These are phyloP conservation scores for Aspergillus calidoustus DNA, from an alignment of 2,329 filamentous ascomycete genomes.

Conservation along the genomic window DNA sequence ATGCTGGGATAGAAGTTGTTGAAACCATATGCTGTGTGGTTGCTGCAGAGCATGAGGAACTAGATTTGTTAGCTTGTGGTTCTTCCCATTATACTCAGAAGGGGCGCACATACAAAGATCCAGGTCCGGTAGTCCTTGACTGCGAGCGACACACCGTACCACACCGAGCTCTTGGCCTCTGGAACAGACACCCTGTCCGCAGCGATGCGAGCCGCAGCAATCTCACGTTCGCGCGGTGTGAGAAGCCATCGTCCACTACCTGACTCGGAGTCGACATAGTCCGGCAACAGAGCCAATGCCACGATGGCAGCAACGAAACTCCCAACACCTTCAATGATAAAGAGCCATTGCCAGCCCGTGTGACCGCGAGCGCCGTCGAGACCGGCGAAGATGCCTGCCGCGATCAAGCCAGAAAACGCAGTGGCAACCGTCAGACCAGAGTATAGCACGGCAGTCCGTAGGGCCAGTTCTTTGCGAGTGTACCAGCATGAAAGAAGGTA, in stretches of 20 bases:
- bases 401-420: not conserved
- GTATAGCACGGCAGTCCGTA: not conserved
- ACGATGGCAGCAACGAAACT: not conserved
- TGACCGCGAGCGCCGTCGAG: not conserved
- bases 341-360: not conserved
- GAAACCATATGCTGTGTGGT: not conserved
- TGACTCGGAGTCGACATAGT: not conserved
- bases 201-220: not conserved
- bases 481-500: not conserved
- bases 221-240: not conserved
- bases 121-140: not conserved
- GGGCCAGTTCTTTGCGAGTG: not conserved
- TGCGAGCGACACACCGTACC: not conserved
- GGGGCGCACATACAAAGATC: not conserved
- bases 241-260: not conserved
- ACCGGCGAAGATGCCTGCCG: not conserved
- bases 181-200: not conserved
- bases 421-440: not conserved
- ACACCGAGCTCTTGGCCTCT: not conserved
- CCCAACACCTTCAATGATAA: not conserved
- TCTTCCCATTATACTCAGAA: not conserved
- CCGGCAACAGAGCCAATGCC: not conserved
- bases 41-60: constrained; percentile 2
- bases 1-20: not conserved
- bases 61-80: not conserved